These are phyloP conservation scores for Huiozyma naganishii DNA, from an alignment of 805 yeast species.

Conservation along the genomic window DNA sequence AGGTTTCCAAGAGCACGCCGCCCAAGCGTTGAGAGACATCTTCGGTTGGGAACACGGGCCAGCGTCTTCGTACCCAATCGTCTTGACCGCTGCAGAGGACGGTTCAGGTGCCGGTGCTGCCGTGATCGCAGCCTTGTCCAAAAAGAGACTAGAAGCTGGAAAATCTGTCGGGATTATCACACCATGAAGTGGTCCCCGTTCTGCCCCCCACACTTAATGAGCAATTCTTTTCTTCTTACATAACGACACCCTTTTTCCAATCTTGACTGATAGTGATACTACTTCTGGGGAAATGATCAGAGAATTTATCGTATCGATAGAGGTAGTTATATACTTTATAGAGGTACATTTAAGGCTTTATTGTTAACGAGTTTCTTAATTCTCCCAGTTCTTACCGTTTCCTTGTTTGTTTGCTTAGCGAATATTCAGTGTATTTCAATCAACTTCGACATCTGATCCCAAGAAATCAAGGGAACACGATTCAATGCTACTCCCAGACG, in stretches of 20 bases:
- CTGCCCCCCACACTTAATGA: background rate
- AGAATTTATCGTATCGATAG: too few relatives aligned
- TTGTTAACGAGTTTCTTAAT: too few relatives aligned
- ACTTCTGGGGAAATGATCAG: constrained; percentile 1
- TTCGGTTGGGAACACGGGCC: constrained; percentile 57
- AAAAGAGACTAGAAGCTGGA: constrained; percentile 63
- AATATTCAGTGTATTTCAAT: too few relatives aligned
- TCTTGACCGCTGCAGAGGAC: constrained; percentile 88
- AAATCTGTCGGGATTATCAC: constrained; percentile 48
- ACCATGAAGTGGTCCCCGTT: constrained; percentile 4
- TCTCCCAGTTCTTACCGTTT: too few relatives aligned
- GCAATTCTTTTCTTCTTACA: background rate
- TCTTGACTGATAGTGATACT: background rate
- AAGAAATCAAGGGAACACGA: too few relatives aligned
- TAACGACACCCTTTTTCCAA: background rate
- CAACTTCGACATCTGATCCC: too few relatives aligned
- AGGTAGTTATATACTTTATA: too few relatives aligned
- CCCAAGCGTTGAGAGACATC: constrained; percentile 77
- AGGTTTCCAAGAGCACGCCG: constrained; percentile 80
- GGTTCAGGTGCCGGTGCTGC: constrained; percentile 99
- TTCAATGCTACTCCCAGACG: too few relatives aligned
- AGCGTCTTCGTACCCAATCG: constrained; percentile 57
- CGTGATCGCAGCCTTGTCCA: constrained; percentile 88
- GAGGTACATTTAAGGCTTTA: too few relatives aligned
- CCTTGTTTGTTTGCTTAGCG: too few relatives aligned